A percentile compares a stretch with the other conserved stretches of the same genome.
Conservation (phyloP, 225 moss, liverwort and hornwort genomes). For the Sphagnum tenellum region DNA sequence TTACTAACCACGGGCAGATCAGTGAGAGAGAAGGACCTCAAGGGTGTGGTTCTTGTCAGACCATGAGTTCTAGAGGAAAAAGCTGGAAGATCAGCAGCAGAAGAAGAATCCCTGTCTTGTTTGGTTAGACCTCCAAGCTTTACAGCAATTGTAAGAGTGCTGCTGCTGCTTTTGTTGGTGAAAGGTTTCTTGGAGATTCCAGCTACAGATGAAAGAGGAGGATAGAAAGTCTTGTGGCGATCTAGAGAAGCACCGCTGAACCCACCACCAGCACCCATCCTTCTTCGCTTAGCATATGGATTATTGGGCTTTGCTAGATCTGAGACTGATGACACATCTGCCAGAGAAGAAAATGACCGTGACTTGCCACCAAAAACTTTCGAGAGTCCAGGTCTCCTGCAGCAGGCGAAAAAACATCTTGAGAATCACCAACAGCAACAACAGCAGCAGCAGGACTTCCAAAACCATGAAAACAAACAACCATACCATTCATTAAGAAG, state of each 20-base stretch:
- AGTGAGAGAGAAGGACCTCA: conserved; percentile 47
- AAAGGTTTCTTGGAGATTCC: conserved; percentile 61
- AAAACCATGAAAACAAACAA: not conserved
- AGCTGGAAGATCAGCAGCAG: conserved; percentile 4
- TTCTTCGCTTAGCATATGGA: conserved; percentile 65
- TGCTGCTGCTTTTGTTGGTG: conserved; percentile 29
- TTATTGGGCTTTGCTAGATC: conserved; percentile 79
- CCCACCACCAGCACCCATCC: conserved; percentile 19
- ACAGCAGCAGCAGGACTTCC: not conserved
- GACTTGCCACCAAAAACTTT: conserved; percentile 83
- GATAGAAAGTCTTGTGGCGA: conserved; percentile 50
- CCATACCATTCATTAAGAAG: not conserved
- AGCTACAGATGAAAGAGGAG: conserved; percentile 38
- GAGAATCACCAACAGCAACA: not conserved
- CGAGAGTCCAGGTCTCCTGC: conserved; percentile 73
- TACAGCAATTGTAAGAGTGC: conserved; percentile 57
- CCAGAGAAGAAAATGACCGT: conserved; percentile 63
- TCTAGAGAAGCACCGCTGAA: conserved; percentile 31
- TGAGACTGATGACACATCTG: conserved; percentile 48
- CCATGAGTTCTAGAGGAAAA: not conserved
- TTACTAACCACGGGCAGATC: conserved; percentile 32
- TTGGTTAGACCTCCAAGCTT: conserved; percentile 33
- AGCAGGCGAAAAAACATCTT: not conserved
- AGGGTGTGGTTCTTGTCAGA: conserved; percentile 13
- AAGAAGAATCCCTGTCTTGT: conserved; percentile 10